Evolutionary conservation across 2,329 filamentous ascomycete genomes (phyloP), one percentile per base, ranked within the genome.

Genomic region (Pyricularia sp.): DNA sequence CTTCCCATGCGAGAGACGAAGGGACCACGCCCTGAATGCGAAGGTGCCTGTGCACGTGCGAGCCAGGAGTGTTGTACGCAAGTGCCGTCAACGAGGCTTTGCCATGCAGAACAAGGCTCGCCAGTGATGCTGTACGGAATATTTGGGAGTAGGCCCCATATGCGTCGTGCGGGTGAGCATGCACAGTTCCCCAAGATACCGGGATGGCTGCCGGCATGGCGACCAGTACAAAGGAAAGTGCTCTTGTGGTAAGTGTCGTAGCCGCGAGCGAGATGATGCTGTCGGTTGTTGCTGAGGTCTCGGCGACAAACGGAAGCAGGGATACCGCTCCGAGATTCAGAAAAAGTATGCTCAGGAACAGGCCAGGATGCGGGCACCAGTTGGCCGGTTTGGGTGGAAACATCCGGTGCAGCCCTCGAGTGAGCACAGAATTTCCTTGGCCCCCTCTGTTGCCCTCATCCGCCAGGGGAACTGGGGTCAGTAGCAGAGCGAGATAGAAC

Each of bases 401-500:
- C 1, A 81, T 12, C 69, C 70, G 72, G 50, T 77, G 69, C 58
- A 76, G 71, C 68, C 77, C 61, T 65, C 74, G 74, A 65, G 63
- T 7, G 14, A 68, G 31, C 25, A 36, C 2, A 28, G 23, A 25
- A 10, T n/a, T 11, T 50, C 42, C 23, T 50, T 26, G 31, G 26
- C 6, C 14, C 12, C 23, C n/a, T 50, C 42, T n/a, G 20, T 50
- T 50, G 0, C 3, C 6, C 7, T 2, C 20, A n/a, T 17, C 71
- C 69, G 74, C 59, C 70, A 85, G 70, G 1, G 85, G 83, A 5
- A 83, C 75, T 0, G 86, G 86, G 0, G 84, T 87, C 30, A 88
- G 80, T 11, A 88, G 78, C 31, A 89, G 78, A 9, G 85, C 82
- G 11, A 89, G 74, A 73, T 86, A 88, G 78, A 90, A 90, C 33